Base-by-base conservation (phyloP, 768 basidiomycete species). In the Dioszegia hungarica region DNA sequence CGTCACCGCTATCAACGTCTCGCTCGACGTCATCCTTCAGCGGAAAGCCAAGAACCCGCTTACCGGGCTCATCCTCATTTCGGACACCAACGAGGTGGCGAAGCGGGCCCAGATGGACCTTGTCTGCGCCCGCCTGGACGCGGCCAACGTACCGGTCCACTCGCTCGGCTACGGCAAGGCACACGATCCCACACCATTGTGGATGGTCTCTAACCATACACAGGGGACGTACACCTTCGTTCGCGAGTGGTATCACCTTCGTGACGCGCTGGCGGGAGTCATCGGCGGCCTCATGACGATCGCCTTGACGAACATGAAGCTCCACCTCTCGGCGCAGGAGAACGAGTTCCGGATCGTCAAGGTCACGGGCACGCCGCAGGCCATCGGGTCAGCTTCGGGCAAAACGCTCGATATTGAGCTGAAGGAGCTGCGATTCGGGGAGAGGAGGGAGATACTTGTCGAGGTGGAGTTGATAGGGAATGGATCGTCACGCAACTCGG, bases 121-220 rank as follows among this genome's bases (percentile, higher is more conserved):
- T 15, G 93, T 97, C 15, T 87, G 97, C 44, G 93, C 94, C 40
- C 87, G 95, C 34, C 88, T 92, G 1, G 95, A 99, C 71, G 94
- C 95, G 12, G 95, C 90, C 28, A 91, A 91, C 73, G 85, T 95
- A 24, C 93, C 95, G 3, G 95, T 99, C 54, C 94, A 99, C 75
- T 88, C 93, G 2, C 87, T 99, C 63, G 95, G 95, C 49, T 99
- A 94, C 69, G 94, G 93, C 25, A 88, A 90, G 57, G 89, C 90
- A 15, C 95, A 98, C 72, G 95, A 98, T 75, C 95, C 95, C 17
- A 90, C 90, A 14, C 94, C 92, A 6, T 83, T 99, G 31, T 98
- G 95, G 95, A 85, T 98, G 43, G 93, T 99, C 82, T 97, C 93
- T 10, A 98, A 97, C 75, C 92, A 98, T 75, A 97, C 95, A 2